phyloP scores from a whole-genome alignment of 495 filamentous ascomycete genomes.

The Lindgomyces ingoldianus region DNA sequence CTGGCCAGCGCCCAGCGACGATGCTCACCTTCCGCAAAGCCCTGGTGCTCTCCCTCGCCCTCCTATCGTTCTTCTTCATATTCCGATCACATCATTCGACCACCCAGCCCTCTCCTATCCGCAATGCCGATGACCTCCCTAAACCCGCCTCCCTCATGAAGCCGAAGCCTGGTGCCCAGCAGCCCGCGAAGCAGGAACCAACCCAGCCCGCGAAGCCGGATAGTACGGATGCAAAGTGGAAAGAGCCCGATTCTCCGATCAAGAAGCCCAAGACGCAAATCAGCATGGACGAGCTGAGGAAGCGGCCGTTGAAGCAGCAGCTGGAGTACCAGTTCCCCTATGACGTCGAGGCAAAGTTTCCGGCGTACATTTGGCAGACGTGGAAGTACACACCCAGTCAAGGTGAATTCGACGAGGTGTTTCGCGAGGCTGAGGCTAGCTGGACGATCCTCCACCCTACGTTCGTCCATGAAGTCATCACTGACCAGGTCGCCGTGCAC shows the following conservation, averaged over 20 bases:
- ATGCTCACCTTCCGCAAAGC: slow-evolving; percentile 71
- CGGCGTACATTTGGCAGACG: slow-evolving; percentile 98
- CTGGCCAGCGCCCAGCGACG: slow-evolving; percentile 15
- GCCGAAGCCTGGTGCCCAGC: slow-evolving; percentile 21
- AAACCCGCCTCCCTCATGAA: slow-evolving; percentile 37
- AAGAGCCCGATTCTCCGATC: slow-evolving; percentile 35
- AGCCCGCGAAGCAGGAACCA: slow-evolving; percentile 28
- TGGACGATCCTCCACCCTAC: slow-evolving; percentile 89
- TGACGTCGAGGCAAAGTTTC: slow-evolving; percentile 82
- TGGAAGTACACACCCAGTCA: slow-evolving; percentile 90
- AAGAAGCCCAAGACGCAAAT: slow-evolving; percentile 52
- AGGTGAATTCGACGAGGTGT: slow-evolving; percentile 70
- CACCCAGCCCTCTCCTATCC: slow-evolving; percentile 27
- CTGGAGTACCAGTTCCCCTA: slow-evolving; percentile 94
- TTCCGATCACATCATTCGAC: slow-evolving; percentile 62
- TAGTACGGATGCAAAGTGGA: slow-evolving; percentile 14
- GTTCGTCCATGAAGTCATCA: slow-evolving; percentile 95
- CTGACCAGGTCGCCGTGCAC: slow-evolving; percentile 80
- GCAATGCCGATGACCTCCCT: slow-evolving; percentile 39
- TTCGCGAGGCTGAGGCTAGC: slow-evolving; percentile 80
- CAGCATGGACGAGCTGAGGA: slow-evolving; percentile 41
- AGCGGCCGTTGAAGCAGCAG: slow-evolving; percentile 69
- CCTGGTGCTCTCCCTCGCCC: slow-evolving; percentile 64
- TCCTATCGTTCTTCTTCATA: slow-evolving; percentile 71
- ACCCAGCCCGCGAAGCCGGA: slow-evolving; percentile 10